A percentile compares a stretch with the other conserved stretches of the same genome.
Conservation (phyloP, 2,329 filamentous ascomycete species). For the Stromatinia cepivora region DNA sequence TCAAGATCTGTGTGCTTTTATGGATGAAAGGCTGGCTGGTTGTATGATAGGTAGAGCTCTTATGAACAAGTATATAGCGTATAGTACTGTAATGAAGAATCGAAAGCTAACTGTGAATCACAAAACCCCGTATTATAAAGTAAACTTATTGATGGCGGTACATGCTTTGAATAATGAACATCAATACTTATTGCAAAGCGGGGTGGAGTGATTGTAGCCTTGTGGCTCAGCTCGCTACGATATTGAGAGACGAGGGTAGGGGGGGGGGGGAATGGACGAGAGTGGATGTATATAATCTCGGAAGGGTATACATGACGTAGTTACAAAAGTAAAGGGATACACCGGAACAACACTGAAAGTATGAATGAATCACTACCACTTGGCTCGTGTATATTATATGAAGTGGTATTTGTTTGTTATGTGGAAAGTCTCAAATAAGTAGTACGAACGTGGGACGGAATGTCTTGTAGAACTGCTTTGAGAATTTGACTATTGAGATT, state of each 20-base stretch:
- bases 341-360: not conserved
- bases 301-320: not conserved
- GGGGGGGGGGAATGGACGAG: not conserved
- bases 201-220: not conserved
- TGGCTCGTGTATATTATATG: not conserved
- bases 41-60: not conserved
- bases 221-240: not conserved
- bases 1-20: not conserved
- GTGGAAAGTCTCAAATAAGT: not conserved
- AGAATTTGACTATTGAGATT: not conserved
- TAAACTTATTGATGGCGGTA: not conserved
- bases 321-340: not conserved
- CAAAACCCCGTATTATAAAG: not conserved
- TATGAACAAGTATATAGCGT: not conserved
- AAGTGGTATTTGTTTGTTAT: not conserved
- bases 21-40: not conserved
- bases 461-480: not conserved
- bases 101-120: not conserved
- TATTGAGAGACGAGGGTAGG: not conserved
- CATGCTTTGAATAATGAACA: not conserved
- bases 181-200: not conserved
- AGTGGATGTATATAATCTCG: not conserved
- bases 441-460: conserved; percentile 1
- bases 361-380: conserved; percentile 3
- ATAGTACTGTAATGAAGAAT: not conserved